Conservation (phyloP, 176 grass and related monocot species). For the Dendrocalamus sinicus region DNA sequence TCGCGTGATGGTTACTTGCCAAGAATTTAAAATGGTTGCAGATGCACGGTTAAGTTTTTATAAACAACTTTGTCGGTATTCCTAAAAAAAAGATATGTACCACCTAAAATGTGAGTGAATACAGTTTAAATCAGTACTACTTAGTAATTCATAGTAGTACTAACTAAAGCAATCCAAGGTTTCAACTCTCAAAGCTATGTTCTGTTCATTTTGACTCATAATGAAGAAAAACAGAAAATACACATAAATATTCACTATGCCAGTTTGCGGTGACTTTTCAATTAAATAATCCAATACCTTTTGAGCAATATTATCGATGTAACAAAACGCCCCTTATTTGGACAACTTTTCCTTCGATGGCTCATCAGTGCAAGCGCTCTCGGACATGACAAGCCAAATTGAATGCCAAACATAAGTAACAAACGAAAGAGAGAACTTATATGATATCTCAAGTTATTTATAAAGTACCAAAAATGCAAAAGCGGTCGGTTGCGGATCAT, state of each 20-base stretch:
- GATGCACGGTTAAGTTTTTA: too few species aligned
- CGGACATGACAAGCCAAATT: constrained; percentile 40
- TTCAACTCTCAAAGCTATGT: neutral
- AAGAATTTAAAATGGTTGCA: too few species aligned
- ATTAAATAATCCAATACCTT: constrained; percentile 66
- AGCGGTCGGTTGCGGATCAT: constrained; percentile 5
- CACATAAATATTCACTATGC: neutral
- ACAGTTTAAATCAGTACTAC: too few species aligned
- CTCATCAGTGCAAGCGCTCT: constrained; percentile 54
- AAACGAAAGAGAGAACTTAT: neutral
- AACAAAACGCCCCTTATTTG: constrained; percentile 84
- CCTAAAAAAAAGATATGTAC: too few species aligned
- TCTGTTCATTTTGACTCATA: neutral
- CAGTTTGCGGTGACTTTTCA: neutral
- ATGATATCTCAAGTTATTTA: neutral
- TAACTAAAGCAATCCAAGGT: constrained; percentile 1
- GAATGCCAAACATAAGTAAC: constrained; percentile 25
- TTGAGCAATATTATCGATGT: constrained; percentile 67
- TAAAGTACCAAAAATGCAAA: constrained; percentile 4
- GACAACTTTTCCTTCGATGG: constrained; percentile 67
- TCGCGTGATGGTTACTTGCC: too few species aligned
- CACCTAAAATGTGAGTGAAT: too few species aligned
- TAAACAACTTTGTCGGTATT: too few species aligned
- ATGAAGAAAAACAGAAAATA: constrained; percentile 37
- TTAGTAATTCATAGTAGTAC: neutral